A percentile compares a stretch with the other conserved stretches of the same genome.
Evolutionary conservation across 176 grass and related monocot species (phyloP).

Genomic region (Pontederia crassipes): DNA sequence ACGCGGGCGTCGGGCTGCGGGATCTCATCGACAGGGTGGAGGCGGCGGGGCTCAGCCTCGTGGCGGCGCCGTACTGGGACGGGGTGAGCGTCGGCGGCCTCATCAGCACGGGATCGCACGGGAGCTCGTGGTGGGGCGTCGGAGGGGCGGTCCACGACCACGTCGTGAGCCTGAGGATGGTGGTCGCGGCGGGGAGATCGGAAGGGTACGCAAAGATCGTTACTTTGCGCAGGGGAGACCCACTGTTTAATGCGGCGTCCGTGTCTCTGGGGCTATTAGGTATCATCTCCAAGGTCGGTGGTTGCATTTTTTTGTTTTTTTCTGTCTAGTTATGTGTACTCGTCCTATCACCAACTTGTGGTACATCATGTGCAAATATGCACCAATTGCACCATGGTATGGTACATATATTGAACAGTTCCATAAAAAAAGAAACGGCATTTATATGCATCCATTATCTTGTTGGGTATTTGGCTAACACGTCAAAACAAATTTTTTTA

Average conservation of each 20-base stretch:
- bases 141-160: slow-evolving; percentile 73
- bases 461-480: too few species aligned
- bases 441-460: too few species aligned
- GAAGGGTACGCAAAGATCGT: slow-evolving; percentile 46
- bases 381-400: too few species aligned
- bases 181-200: slow-evolving; percentile 20
- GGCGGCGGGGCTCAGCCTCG: slow-evolving; percentile 47
- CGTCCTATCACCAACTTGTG: too few species aligned
- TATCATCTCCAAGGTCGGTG: slow-evolving; percentile 51
- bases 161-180: slow-evolving; percentile 41
- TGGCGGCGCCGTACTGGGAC: slow-evolving; percentile 68
- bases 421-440: too few species aligned
- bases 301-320: background rate
- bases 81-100: slow-evolving; percentile 67
- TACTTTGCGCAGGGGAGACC: slow-evolving; percentile 26
- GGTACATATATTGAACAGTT: too few species aligned
- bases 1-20: slow-evolving; percentile 45
- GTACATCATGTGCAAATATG: too few species aligned
- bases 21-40: slow-evolving; percentile 58
- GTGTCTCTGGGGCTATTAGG: slow-evolving; percentile 74
- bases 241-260: slow-evolving; percentile 47
- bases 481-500: too few species aligned
- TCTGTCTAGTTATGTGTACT: background rate
- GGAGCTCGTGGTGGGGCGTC: slow-evolving; percentile 79
- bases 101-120: slow-evolving; percentile 65